Base-by-base conservation (phyloP, 2,329 filamentous ascomycete genomes). In the Zymoseptoria pseudotritici region DNA sequence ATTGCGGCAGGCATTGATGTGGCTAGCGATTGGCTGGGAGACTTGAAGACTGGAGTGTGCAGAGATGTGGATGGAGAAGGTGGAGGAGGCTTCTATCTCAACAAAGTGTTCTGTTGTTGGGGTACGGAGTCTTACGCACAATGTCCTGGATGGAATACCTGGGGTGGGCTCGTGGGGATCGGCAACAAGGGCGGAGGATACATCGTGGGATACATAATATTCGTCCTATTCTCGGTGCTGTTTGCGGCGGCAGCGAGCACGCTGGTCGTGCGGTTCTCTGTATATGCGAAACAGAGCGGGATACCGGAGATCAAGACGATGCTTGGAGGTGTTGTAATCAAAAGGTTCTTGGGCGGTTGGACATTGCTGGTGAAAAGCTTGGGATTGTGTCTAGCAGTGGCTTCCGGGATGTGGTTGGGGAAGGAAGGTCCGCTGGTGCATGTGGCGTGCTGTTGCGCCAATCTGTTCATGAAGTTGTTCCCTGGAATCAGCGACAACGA, bases 301-400 rank as follows among this genome's bases (percentile, higher is more conserved):
- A 97, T 99, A 67, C 91, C 93, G 5, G 93, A 99, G 78, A 95
- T 99, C 76, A 99, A 99, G 80, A 97, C 92, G 2, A 85, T 99
- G 8, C 78, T 99, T 57, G 93, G 93, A 50, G 93, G 93, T 5
- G 97, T 97, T 73, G 87, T 99, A 31, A 97, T 99, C 63, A 83
- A 87, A 62, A 84, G 87, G 61, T 96, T 97, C 69, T 80, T 97
- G 70, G 90, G 92, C 9, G 80, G 81, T 31, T 97, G 92, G 92
- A 97, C 93, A 1, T 78, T 97, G 71, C 74, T 90, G 29, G 91
- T 91, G 58, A 97, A 97, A 73, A 95, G 91, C 1, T 74, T 97
- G 51, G 94, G 94, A 26, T 61, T 95, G 85, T 92, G 91, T 73
- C 83, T 97, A 42, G 89, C 93, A 51, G 93, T 97, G 52, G 90